A percentile compares a stretch with the other conserved stretches of the same genome.
Evolutionary conservation across 768 basidiomycete genomes (phyloP).

Genomic region (Mycena floridula): DNA sequence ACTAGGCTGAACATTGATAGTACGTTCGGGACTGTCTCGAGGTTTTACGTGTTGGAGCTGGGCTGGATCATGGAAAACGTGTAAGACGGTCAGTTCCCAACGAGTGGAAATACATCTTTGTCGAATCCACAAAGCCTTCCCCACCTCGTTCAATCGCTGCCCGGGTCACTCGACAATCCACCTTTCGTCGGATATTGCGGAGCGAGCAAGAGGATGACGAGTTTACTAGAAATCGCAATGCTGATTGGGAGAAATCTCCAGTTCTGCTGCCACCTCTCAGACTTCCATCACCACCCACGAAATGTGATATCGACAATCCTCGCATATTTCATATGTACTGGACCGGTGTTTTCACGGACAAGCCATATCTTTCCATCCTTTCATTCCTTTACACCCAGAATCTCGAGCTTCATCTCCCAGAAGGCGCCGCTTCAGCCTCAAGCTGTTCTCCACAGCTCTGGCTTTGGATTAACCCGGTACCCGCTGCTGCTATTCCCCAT

Average conservation of each 20-base stretch:
- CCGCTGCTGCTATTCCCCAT: slow-evolving; percentile 79
- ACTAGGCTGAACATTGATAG: slow-evolving; percentile 31
- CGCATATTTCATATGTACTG: slow-evolving; percentile 94
- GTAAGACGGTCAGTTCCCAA: slow-evolving; percentile 70
- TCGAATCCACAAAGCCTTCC: not conserved
- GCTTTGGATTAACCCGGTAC: slow-evolving; percentile 95
- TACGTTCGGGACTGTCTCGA: slow-evolving; percentile 97
- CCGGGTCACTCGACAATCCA: too few species aligned
- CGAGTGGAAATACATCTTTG: slow-evolving; percentile 87
- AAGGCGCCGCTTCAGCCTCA: slow-evolving; percentile 32
- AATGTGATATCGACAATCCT: slow-evolving; percentile 75
- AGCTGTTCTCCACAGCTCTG: slow-evolving; percentile 88
- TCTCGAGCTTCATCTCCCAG: slow-evolving; percentile 62
- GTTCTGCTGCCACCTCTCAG: slow-evolving; percentile 37
- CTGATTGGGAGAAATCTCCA: slow-evolving; percentile 52
- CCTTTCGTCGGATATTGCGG: too few species aligned
- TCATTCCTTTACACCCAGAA: slow-evolving; percentile 95
- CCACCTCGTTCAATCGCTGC: slow-evolving; percentile 36
- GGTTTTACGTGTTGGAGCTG: slow-evolving; percentile 84
- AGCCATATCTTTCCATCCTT: slow-evolving; percentile 87
- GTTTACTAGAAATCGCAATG: slow-evolving; percentile 49
- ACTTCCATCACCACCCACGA: slow-evolving; percentile 31
- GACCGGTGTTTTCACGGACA: slow-evolving; percentile 97
- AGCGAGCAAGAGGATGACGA: slow-evolving; percentile 40
- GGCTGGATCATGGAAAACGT: slow-evolving; percentile 76